A percentile compares a stretch with the other conserved stretches of the same genome.
Conservation (phyloP, 306 rosid genomes). For the Begonia loranthoides region DNA sequence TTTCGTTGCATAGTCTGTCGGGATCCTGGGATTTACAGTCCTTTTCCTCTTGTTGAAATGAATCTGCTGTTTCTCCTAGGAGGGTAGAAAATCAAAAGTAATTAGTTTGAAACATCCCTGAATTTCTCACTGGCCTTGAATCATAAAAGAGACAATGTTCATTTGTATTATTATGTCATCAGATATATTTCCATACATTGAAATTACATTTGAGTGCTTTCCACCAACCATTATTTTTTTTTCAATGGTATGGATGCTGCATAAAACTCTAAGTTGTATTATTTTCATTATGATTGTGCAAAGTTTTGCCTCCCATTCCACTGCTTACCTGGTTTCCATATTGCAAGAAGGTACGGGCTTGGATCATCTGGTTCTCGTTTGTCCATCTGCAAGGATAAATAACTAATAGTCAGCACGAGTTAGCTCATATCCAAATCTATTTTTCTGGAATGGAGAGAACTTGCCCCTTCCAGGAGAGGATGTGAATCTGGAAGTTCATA, state of each 20-base stretch:
- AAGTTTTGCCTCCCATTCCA: neutral
- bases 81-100: neutral
- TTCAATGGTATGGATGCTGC: neutral
- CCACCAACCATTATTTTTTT: too few relatives aligned
- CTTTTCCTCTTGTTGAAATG: conserved; percentile 10
- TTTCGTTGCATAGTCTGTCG: conserved; percentile 6
- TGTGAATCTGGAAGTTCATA: conserved; percentile 68
- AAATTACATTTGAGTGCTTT: neutral
- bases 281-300: neutral
- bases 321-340: conserved; percentile 64
- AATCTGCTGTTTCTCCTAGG: conserved; percentile 15
- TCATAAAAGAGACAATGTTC: neutral
- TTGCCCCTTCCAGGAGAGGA: conserved; percentile 58
- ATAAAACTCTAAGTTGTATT: neutral
- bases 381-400: conserved; percentile 29
- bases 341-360: conserved; percentile 60
- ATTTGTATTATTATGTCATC: neutral
- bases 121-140: neutral
- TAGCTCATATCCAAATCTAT: too few relatives aligned
- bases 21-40: conserved; percentile 3
- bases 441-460: conserved; percentile 7
- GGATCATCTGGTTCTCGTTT: conserved; percentile 56
- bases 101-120: neutral
- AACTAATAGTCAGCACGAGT: too few relatives aligned
- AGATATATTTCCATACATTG: neutral